These are phyloP conservation scores for Pyrus communis DNA, from an alignment of 306 rosid genomes.

Conservation along the genomic window DNA sequence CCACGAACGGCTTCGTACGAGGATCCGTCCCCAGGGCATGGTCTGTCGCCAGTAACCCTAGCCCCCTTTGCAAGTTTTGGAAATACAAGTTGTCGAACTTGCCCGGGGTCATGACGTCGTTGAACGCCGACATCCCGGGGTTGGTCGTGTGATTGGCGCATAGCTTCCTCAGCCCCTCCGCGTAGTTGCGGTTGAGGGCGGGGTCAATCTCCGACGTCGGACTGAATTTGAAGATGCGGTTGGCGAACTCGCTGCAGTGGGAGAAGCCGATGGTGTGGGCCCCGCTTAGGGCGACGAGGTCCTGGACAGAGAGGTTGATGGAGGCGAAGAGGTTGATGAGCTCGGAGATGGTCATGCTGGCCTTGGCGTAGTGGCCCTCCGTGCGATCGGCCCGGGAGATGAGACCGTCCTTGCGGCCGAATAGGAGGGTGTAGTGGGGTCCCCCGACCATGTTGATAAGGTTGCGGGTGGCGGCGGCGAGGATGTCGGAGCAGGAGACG, in stretches of 20 bases:
- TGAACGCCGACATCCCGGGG: constrained; percentile 29
- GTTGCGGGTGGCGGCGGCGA: constrained; percentile 23
- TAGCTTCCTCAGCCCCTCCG: constrained; percentile 27
- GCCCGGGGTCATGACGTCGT: constrained; percentile 38
- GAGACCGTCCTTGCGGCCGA: constrained; percentile 36
- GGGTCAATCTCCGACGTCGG: constrained; percentile 22
- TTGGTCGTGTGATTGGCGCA: constrained; percentile 26
- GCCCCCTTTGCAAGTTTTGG: constrained; percentile 22
- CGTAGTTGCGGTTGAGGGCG: constrained; percentile 5
- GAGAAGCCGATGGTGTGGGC: constrained; percentile 46
- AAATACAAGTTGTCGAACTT: constrained; percentile 42
- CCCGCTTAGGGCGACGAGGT: constrained; percentile 37
- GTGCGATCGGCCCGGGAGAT: background rate
- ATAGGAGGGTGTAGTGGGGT: constrained; percentile 17
- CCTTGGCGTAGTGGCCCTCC: constrained; percentile 9
- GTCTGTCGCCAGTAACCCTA: constrained; percentile 35
- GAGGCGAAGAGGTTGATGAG: constrained; percentile 22
- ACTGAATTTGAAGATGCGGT: constrained; percentile 35
- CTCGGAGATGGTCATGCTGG: constrained; percentile 30
- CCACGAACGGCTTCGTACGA: constrained; percentile 34
- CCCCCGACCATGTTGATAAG: constrained; percentile 29
- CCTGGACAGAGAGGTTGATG: constrained; percentile 19
- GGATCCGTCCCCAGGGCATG: constrained; percentile 12
- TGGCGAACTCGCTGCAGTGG: constrained; percentile 37
- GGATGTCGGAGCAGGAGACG: constrained; percentile 43